A percentile compares a stretch with the other conserved stretches of the same genome.
These are phyloP conservation scores for Cercospora beticola DNA, from an alignment of 2,329 filamentous ascomycete genomes.

Conservation along the genomic window DNA sequence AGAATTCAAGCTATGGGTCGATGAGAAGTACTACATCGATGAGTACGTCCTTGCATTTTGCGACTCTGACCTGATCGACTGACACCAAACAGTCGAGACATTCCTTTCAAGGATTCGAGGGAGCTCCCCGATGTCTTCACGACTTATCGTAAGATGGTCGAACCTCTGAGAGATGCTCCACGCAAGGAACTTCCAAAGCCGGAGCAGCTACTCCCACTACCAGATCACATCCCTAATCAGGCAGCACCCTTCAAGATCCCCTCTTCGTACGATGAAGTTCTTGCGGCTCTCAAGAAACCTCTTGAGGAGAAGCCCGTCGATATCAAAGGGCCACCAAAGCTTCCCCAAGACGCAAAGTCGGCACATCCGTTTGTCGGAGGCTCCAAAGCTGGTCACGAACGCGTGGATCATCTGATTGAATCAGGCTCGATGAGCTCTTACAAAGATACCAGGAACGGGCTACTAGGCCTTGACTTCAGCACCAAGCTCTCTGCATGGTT, in stretches of 20 bases:
- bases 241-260: conserved; percentile 64
- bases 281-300: conserved; percentile 58
- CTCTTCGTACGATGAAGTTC: conserved; percentile 52
- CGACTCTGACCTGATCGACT: not conserved
- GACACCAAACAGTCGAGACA: conserved; percentile 54
- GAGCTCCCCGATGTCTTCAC: conserved; percentile 75
- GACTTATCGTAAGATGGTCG: conserved; percentile 68
- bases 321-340: conserved; percentile 52
- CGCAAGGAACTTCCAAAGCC: conserved; percentile 58
- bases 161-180: conserved; percentile 67
- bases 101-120: conserved; percentile 56
- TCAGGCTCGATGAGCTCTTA: conserved; percentile 63
- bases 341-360: conserved; percentile 55
- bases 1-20: conserved; percentile 65
- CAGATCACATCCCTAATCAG: conserved; percentile 60
- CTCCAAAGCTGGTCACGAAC: conserved; percentile 58
- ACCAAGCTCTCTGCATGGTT: conserved; percentile 76
- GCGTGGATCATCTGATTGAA: conserved; percentile 61
- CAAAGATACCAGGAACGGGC: conserved; percentile 68
- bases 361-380: conserved; percentile 70
- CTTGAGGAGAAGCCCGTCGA: conserved; percentile 45
- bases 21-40: conserved; percentile 78
- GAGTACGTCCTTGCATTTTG: conserved; percentile 58
- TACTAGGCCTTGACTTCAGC: conserved; percentile 69
- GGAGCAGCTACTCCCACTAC: conserved; percentile 57